A percentile compares a stretch with the other conserved stretches of the same genome.
Evolutionary conservation across 2,329 filamentous ascomycete species (phyloP).

Genomic region (Apiospora aurea): DNA sequence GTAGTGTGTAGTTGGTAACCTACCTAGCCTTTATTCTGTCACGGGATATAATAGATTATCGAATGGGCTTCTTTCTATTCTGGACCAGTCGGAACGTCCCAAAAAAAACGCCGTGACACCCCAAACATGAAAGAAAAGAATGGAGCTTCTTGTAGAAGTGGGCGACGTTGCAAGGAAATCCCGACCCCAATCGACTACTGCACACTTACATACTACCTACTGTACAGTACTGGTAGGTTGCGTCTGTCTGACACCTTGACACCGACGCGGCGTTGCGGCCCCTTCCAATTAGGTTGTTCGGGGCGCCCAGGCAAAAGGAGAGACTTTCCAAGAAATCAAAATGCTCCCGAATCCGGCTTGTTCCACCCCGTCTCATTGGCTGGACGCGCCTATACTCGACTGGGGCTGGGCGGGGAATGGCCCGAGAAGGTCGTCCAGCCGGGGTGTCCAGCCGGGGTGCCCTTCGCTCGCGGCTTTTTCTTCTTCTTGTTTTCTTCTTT

Average conservation of each 20-base stretch:
- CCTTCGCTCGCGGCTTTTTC: background rate
- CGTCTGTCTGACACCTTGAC: too few species aligned
- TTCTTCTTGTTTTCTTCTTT: background rate
- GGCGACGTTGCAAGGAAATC: background rate
- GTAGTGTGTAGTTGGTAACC: too few species aligned
- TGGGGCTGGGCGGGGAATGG: background rate
- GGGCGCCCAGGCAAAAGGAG: background rate
- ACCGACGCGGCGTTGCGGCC: constrained; percentile 13
- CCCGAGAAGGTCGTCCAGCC: background rate
- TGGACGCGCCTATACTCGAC: background rate
- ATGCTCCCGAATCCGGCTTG: constrained; percentile 19
- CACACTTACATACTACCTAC: too few species aligned
- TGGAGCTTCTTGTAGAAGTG: background rate
- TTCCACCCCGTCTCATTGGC: constrained; percentile 12
- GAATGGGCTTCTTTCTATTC: background rate
- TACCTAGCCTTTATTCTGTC: too few species aligned
- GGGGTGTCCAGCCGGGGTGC: background rate
- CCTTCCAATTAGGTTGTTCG: constrained; percentile 19
- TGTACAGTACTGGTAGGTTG: background rate
- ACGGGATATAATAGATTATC: background rate
- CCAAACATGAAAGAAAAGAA: background rate
- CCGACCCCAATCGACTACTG: background rate
- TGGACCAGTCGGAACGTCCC: constrained; percentile 1
- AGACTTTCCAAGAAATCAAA: background rate
- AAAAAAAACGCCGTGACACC: background rate